phyloP scores from a whole-genome alignment of 306 rosid genomes.

The Castanopsis chinensis region DNA sequence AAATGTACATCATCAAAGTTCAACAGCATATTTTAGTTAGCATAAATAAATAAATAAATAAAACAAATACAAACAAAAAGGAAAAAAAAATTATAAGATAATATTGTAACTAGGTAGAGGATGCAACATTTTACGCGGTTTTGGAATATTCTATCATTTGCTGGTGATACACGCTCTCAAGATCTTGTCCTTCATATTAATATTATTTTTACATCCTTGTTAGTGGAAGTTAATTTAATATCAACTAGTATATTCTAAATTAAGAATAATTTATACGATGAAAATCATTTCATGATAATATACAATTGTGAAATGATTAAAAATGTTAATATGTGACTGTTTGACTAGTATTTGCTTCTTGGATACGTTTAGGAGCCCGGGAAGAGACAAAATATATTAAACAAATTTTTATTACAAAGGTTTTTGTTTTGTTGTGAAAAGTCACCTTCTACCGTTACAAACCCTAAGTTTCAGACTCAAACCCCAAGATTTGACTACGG shows the following conservation, averaged over 20 bases:
- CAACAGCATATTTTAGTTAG: not conserved
- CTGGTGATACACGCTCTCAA: conserved; percentile 20
- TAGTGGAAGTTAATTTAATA: conserved; percentile 7
- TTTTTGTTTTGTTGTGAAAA: conserved; percentile 24
- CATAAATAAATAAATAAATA: too few relatives aligned
- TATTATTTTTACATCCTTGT: not conserved
- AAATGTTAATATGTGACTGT: conserved; percentile 7
- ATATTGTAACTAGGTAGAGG: not conserved
- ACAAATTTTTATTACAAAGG: not conserved
- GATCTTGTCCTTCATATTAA: not conserved
- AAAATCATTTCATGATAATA: not conserved
- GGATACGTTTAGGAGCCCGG: conserved; percentile 30
- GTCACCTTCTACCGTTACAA: conserved; percentile 19
- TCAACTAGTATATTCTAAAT: not conserved
- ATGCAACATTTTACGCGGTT: conserved; percentile 15
- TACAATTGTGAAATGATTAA: not conserved
- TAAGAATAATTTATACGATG: not conserved
- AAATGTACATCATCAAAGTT: not conserved
- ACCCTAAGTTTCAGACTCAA: conserved; percentile 9
- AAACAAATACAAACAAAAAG: too few relatives aligned
- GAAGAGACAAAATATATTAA: conserved; percentile 14
- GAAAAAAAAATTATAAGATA: too few relatives aligned
- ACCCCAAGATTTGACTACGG: conserved; percentile 27
- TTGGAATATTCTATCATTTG: conserved; percentile 19
- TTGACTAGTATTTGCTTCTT: conserved; percentile 29